Evolutionary conservation across 2,329 filamentous ascomycete species (phyloP).

Genomic region (Fusarium sp.): DNA sequence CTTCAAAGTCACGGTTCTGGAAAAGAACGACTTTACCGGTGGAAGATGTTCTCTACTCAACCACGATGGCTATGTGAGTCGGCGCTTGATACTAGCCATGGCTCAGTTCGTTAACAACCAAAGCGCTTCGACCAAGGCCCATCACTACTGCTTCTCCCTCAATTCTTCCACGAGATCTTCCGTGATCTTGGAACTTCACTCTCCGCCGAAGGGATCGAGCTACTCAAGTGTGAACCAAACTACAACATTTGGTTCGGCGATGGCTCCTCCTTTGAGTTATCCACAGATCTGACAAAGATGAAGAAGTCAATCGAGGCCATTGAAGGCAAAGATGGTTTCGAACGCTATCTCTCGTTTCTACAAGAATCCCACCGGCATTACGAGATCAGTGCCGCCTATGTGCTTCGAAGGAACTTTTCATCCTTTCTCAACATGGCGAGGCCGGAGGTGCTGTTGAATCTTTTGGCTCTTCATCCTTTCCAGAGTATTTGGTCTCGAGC

Average conservation of each 20-base stretch:
- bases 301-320: conserved; percentile 74
- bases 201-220: conserved; percentile 68
- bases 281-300: conserved; percentile 74
- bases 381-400: conserved; percentile 70
- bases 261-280: conserved; percentile 67
- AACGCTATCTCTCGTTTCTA: conserved; percentile 71
- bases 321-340: conserved; percentile 74
- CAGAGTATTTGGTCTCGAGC: conserved; percentile 73
- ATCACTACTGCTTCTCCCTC: conserved; percentile 74
- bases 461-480: conserved; percentile 71
- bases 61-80: conserved; percentile 56
- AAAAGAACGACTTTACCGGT: conserved; percentile 77
- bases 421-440: conserved; percentile 63
- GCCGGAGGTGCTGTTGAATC: conserved; percentile 64
- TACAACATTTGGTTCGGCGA: conserved; percentile 79
- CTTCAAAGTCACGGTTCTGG: conserved; percentile 75
- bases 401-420: conserved; percentile 73
- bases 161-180: conserved; percentile 74
- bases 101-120: not conserved
- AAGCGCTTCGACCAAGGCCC: conserved; percentile 79
- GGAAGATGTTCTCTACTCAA: conserved; percentile 73
- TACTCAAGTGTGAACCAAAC: conserved; percentile 77
- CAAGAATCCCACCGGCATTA: conserved; percentile 74
- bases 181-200: conserved; percentile 71
- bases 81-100: accelerated